A percentile compares a stretch with the other conserved stretches of the same genome.
Evolutionary conservation across 1,139 yeast species (phyloP).

Genomic region (Yamadazyma songkhlaensis): DNA sequence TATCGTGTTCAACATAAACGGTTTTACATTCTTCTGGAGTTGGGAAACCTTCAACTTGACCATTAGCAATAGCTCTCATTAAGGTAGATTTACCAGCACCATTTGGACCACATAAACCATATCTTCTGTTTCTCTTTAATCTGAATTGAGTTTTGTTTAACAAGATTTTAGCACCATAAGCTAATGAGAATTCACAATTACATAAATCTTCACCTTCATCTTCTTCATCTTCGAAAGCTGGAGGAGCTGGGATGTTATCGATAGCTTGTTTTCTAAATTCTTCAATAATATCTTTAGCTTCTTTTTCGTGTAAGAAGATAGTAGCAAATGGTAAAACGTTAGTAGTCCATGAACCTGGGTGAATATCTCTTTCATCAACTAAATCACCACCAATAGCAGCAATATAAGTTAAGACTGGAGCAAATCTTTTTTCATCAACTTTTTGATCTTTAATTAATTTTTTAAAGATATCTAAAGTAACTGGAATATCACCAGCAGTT

Average conservation of each 20-base stretch:
- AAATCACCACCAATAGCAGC: constrained; percentile 98
- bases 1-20: constrained; percentile 99
- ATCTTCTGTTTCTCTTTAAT: constrained; percentile 99
- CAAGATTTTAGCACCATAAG: constrained; percentile 99
- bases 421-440: constrained; percentile 68
- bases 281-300: constrained; percentile 88
- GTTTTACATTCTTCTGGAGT: constrained; percentile 97
- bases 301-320: constrained; percentile 90
- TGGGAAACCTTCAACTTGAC: constrained; percentile 99
- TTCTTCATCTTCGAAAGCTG: constrained; percentile 96
- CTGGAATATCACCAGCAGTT: constrained; percentile 93
- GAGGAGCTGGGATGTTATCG: constrained; percentile 97
- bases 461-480: constrained; percentile 80
- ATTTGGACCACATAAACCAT: constrained; percentile 99
- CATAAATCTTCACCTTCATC: constrained; percentile 99
- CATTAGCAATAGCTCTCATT: constrained; percentile 99
- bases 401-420: constrained; percentile 71
- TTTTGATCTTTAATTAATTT: constrained; percentile 68
- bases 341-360: constrained; percentile 87
- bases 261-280: constrained; percentile 94
- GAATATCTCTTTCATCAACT: constrained; percentile 96
- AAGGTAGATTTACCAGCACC: constrained; percentile 99
- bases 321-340: constrained; percentile 92
- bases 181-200: constrained; percentile 99
- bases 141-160: constrained; percentile 99